Evolutionary conservation across 2,329 filamentous ascomycete genomes (phyloP), one percentile per base, ranked within the genome.

Genomic region (Macroventuria anomochaeta): DNA sequence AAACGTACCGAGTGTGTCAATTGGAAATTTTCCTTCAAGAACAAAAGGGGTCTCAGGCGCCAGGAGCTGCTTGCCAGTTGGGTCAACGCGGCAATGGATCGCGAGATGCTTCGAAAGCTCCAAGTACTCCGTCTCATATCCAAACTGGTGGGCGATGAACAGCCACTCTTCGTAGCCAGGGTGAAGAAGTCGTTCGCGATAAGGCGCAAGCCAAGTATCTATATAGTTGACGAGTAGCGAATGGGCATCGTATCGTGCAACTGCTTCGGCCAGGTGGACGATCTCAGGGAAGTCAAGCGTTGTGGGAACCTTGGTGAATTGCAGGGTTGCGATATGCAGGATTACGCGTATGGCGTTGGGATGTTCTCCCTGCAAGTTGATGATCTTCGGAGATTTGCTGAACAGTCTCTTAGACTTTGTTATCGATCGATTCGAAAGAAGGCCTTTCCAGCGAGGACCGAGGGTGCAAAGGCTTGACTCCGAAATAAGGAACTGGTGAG

Each of bases 281-380:
- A 75, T 56, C 8, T 64, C 50, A 0, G 39, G 5, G 7, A 72
- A 66, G 4, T 48, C 47, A 1, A 76, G 56, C 21, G 18, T 28
- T 48, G 17, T 48, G n/a, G 64, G 66, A 2, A 76, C 57, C n/a
- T 61, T 51, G 1, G 53, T 20, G 33, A 65, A 68, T 10, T 65
- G 57, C 8, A 56, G 37, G 44, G 75, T 73, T 2, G 69, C 66
- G 6, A 77, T 67, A 18, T 62, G 61, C 46, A 76, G 65, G 7
- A 76, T 20, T 1, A 74, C 56, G 0, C 50, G 39, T 53, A 77
- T 68, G 1, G 69, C 67, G 1, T 64, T 58, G 0, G 67, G 50
- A 41, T 75, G 58, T 41, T 76, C 73, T 5, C 73, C 65, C 0
- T 65, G 65, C 17, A 73, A 53, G 2, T 52, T 40, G 26, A 75